Conservation (phyloP, 441 rosid genomes). For the Omphalea diandra region DNA sequence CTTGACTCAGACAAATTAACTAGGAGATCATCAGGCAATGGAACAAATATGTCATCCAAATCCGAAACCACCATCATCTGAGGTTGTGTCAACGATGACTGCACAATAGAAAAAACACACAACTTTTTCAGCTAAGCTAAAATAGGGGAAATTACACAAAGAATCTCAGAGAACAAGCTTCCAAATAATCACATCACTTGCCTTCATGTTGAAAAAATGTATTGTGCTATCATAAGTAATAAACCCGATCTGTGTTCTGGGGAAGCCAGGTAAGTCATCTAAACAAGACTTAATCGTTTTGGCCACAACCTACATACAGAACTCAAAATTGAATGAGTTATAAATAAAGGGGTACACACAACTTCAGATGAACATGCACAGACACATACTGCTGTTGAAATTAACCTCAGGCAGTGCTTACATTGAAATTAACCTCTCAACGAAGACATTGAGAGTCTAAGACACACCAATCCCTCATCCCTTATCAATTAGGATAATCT, state of each 20-base stretch:
- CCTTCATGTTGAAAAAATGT: constrained; percentile 99
- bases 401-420: background rate
- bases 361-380: background rate
- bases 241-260: constrained; percentile 98
- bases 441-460: background rate
- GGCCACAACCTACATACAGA: constrained; percentile 64
- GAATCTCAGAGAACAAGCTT: constrained; percentile 21
- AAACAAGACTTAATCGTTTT: constrained; percentile 92
- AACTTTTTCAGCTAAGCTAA: too few relatives aligned
- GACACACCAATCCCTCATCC: background rate
- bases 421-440: background rate
- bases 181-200: constrained; percentile 32
- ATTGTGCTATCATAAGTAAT: constrained; percentile 97
- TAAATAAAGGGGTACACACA: background rate
- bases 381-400: background rate
- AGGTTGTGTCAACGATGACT: constrained; percentile 98
- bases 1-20: constrained; percentile 98
- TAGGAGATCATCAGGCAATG: constrained; percentile 97
- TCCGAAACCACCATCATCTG: constrained; percentile 99
- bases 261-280: constrained; percentile 93
- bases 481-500: constrained; percentile 3
- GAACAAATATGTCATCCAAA: constrained; percentile 90
- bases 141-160: background rate
- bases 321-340: constrained; percentile 7
- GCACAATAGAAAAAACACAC: constrained; percentile 38